Percentiles rank a stretch among this genome's conserved stretches.
These are phyloP conservation scores for Ophiostoma himal-ulmi DNA, from an alignment of 2,329 filamentous ascomycete species.

Conservation along the genomic window DNA sequence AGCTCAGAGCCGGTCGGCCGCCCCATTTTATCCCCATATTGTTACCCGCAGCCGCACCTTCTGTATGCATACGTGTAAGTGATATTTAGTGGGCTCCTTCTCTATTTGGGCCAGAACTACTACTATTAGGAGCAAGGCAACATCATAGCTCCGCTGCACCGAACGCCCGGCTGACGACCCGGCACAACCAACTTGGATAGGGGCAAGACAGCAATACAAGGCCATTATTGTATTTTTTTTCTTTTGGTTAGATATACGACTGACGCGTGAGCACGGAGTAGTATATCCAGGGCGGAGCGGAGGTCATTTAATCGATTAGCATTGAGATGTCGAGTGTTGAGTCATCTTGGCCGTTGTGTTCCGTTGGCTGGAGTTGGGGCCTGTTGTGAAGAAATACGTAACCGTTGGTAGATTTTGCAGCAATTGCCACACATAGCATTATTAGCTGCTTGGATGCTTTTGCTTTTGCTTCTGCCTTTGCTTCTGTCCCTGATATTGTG, in stretches of 20 bases:
- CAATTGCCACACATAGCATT: background rate
- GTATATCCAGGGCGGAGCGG: slow-evolving; percentile 4
- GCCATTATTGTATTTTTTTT: background rate
- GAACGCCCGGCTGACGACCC: slow-evolving; percentile 19
- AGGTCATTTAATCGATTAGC: background rate
- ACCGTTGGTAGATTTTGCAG: background rate
- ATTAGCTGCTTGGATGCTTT: background rate
- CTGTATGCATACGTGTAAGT: slow-evolving; percentile 18
- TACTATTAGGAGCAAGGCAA: background rate
- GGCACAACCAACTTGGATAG: background rate
- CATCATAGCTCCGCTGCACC: slow-evolving; percentile 24
- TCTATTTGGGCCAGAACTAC: background rate
- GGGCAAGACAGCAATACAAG: background rate
- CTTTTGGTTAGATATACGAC: background rate
- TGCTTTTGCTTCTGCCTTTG: no score
- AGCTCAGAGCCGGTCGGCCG: no score
- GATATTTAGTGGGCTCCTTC: background rate
- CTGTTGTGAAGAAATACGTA: no score
- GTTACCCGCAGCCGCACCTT: slow-evolving; percentile 6
- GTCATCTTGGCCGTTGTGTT: background rate
- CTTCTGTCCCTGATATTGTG: background rate
- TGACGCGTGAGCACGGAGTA: background rate
- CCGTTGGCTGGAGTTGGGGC: background rate
- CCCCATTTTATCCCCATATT: background rate
- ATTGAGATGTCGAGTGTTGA: background rate